Evolutionary conservation across 2,329 filamentous ascomycete species (phyloP), one percentile per base, ranked within the genome.

Genomic region (Aspergillus sp.): DNA sequence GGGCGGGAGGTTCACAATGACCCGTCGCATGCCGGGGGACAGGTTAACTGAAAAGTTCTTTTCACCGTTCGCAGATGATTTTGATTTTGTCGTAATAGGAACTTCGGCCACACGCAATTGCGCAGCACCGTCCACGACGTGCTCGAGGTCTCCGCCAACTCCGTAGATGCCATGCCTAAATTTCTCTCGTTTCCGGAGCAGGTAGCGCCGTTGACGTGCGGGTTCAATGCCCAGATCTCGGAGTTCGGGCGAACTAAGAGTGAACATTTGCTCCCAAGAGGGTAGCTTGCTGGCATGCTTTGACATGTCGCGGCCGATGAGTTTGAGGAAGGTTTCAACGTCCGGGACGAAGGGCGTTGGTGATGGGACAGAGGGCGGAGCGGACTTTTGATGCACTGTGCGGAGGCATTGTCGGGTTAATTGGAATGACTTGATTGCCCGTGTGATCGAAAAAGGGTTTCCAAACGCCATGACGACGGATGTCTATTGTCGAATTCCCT

Each of bases 181-280:
- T 71, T 90, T 89, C 71, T 97, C 89, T 69, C 93, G 87, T 92
- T 94, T 97, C 66, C 89, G 87, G 52, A 98, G 81, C 17, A 99
- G 85, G 74, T 98, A 99, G 60, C 89, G 85, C 64, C 95, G 86
- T 67, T 87, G 86, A 49, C 94, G 89, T 19, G 94, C 86, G 15
- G 93, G 92, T 76, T 98, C 94, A 65, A 98, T 84, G 59, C 95
- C 94, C 19, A 95, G 84, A 69, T 94, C 89, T 67, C 89, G 88
- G 67, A 99, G 84, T 78, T 98, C 89, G 49, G 83, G 77, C 19
- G 91, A 92, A 23, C 87, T 89, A 66, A 95, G 83, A 50, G 89
- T 89, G 84, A 98, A 98, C 50, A 99, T 87, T 6, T 91, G 87
- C 57, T 95, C 90, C 95, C 95, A 98, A 11, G 90, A 89, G 2